Evolutionary conservation across 2,329 filamentous ascomycete genomes (phyloP).

Genomic region (Tolypocladium ophioglossoides): DNA sequence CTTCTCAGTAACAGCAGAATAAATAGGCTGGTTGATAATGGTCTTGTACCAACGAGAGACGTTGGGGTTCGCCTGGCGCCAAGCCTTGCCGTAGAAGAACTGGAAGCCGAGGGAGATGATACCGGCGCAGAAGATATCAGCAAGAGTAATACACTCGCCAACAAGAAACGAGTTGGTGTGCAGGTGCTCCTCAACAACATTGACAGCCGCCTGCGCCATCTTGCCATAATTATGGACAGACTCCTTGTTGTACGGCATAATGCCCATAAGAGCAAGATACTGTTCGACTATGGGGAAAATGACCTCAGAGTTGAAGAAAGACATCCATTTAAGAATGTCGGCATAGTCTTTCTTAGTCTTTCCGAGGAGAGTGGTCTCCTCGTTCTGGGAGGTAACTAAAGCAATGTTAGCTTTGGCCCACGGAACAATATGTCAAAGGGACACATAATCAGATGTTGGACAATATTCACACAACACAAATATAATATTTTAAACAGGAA

Average conservation of each 20-base stretch:
- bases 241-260: conserved; percentile 95
- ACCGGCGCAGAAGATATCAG: conserved; percentile 76
- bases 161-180: conserved; percentile 91
- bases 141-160: conserved; percentile 92
- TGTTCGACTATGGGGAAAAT: conserved; percentile 63
- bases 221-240: conserved; percentile 70
- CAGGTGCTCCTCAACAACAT: conserved; percentile 77
- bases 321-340: conserved; percentile 97
- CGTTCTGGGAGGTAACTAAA: conserved; percentile 94
- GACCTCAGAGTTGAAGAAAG: conserved; percentile 86
- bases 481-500: no score
- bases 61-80: conserved; percentile 73
- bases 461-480: no score
- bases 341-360: conserved; percentile 99
- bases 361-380: conserved; percentile 98
- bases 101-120: conserved; percentile 82
- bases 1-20: conserved; percentile 67
- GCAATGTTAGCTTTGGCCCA: no score
- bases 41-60: conserved; percentile 91
- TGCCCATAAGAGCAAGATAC: conserved; percentile 79
- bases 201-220: conserved; percentile 55
- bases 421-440: no score
- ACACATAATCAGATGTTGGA: no score
- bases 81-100: conserved; percentile 87
- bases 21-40: conserved; percentile 85